Base-by-base conservation (phyloP, 148 eudicot genomes). In the Vaccinium corymbosum region DNA sequence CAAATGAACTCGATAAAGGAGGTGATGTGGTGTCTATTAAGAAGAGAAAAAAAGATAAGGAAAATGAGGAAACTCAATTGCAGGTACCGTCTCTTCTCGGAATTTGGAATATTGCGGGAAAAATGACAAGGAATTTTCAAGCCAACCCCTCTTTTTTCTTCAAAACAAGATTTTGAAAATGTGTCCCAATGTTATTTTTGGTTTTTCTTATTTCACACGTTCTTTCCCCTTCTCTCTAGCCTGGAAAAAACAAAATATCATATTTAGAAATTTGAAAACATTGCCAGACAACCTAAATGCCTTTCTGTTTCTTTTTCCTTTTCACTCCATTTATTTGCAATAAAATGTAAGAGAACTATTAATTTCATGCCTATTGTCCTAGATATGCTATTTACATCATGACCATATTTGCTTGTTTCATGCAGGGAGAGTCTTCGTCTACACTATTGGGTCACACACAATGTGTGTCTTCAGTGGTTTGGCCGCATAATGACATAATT, bases 401-500 rank as follows among this genome's bases (percentile, higher is more conserved):
- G 50, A 51, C 53, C 20, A 74, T 12, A 66, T 13, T 53, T 83
- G 35, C 76, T 32, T 82, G 52, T 84, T 75, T 81, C 80, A 80
- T 82, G 84, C 90, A 97, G 99, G 98, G 90, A 64, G 95, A 89
- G 85, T 93, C 98, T 82, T 88, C 85, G 83, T 90, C 98, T 80
- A 90, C 99, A 68, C 85, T 97, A 25, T 92, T 92, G 62, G 98
- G 98, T 49, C 99, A 97, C 83, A 94, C 95, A 56, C 94, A 97
- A 78, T 92, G 95, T 82, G 99, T 97, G 46, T 92, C 98, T 82
- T 90, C 95, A 81, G 98, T 94, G 53, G 89, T 89, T 85, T 97
- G 99, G 99, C 92, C 97, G 55, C 81, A 92, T 80, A 87, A 85
- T 81, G 97, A 86, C 74, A 90, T 92, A 74, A 92, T 97, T 78